Percentiles rank a stretch among this genome's conserved stretches.
These are phyloP conservation scores for Cystobasidium onofrii DNA, from an alignment of 768 basidiomycete genomes.

Conservation along the genomic window DNA sequence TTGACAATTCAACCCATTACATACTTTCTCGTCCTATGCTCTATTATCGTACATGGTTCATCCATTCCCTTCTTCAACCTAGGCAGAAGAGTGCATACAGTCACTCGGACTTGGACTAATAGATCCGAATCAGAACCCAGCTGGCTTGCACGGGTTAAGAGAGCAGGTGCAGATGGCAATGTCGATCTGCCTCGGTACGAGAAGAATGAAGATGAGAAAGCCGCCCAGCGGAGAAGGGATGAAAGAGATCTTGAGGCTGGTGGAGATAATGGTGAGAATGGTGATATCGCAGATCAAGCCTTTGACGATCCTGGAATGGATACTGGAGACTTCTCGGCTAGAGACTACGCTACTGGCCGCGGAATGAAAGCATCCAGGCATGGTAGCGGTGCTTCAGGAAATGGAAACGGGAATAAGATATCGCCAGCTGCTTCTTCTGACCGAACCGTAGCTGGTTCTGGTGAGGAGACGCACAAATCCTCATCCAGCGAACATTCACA, in stretches of 20 bases:
- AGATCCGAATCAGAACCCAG: constrained; percentile 52
- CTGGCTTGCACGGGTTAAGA: constrained; percentile 61
- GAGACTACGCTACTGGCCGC: constrained; percentile 1
- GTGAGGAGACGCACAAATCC: constrained; percentile 31
- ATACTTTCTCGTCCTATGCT: constrained; percentile 74
- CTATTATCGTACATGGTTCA: constrained; percentile 52
- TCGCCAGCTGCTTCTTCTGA: constrained; percentile 4
- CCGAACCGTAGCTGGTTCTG: constrained; percentile 7
- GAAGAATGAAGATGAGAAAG: constrained; percentile 34
- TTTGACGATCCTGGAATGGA: constrained; percentile 40
- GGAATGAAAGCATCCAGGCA: constrained; percentile 2
- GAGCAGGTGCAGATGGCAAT: constrained; percentile 53
- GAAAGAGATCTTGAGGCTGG: constrained; percentile 4
- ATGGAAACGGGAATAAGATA: neutral
- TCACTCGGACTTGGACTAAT: constrained; percentile 43
- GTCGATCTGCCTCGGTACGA: constrained; percentile 68
- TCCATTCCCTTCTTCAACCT: constrained; percentile 91
- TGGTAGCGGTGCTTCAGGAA: constrained; percentile 11
- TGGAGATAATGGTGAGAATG: neutral
- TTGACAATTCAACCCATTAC: constrained; percentile 83
- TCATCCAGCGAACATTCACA: neutral
- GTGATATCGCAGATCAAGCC: neutral
- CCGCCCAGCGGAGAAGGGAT: constrained; percentile 35
- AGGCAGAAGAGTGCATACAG: constrained; percentile 79
- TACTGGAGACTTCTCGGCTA: constrained; percentile 42